Conservation (phyloP, 2,329 filamentous ascomycete species). For the Sporothrix pseudoabietina region DNA sequence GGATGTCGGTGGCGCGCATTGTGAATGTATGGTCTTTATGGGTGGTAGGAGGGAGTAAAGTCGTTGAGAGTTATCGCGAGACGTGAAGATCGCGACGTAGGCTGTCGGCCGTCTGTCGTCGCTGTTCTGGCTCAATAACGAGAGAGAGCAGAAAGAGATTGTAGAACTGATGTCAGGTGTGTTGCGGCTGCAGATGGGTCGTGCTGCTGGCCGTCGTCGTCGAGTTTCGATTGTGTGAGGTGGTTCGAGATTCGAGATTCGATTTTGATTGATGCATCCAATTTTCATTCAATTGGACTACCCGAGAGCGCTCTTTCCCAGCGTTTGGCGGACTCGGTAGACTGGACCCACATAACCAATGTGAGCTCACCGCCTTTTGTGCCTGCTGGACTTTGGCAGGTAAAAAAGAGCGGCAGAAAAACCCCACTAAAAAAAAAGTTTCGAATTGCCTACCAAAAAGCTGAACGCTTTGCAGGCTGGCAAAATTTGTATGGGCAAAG, state of each 20-base stretch:
- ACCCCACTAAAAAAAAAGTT: conserved; percentile 33
- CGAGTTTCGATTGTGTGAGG: background rate
- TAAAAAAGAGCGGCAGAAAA: conserved; percentile 33
- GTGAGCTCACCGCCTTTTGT: conserved; percentile 32
- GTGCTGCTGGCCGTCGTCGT: conserved; percentile 1
- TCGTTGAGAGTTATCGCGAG: background rate
- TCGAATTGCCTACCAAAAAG: conserved; percentile 22
- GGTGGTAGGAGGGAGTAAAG: background rate
- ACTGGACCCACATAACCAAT: background rate
- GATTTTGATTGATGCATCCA: conserved; percentile 12
- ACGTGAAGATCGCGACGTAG: background rate
- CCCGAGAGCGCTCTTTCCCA: background rate
- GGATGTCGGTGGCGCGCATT: conserved; percentile 69
- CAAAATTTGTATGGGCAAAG: conserved; percentile 7
- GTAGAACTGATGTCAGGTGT: background rate
- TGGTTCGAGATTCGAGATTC: background rate
- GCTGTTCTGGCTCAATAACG: conserved; percentile 15
- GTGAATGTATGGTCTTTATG: conserved; percentile 21
- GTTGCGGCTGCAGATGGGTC: background rate
- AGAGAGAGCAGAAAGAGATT: background rate
- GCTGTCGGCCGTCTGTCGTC: background rate
- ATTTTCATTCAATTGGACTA: conserved; percentile 22
- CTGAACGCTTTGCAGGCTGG: background rate
- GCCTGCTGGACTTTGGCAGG: background rate
- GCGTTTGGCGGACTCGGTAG: background rate